These are phyloP conservation scores for Globisporangium recalcitrans DNA, from an alignment of 352 stramenopile genomes.

Conservation along the genomic window DNA sequence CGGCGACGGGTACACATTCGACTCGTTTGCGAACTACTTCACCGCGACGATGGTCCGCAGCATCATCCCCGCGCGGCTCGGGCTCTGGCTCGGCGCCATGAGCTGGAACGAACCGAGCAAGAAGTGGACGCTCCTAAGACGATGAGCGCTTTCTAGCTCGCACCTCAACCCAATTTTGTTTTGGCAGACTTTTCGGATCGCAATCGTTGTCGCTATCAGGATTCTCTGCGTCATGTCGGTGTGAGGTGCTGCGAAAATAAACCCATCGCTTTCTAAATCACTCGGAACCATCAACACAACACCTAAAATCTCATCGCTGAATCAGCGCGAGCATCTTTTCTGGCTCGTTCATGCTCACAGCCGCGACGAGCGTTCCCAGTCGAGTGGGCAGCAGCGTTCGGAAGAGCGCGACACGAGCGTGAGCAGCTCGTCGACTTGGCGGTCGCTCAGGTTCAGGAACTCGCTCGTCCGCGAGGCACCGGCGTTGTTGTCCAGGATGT, in stretches of 20 bases:
- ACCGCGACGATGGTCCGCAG: constrained; percentile 6
- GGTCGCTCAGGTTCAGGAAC: neutral
- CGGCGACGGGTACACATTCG: constrained; percentile 29
- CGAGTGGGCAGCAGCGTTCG: constrained; percentile 32
- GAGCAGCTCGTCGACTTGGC: constrained; percentile 46
- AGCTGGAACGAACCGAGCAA: constrained; percentile 1
- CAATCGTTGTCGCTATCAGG: neutral
- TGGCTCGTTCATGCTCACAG: constrained; percentile 28
- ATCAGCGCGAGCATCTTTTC: constrained; percentile 9
- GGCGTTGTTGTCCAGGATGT: constrained; percentile 80
- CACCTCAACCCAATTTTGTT: too few species aligned
- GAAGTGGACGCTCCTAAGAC: neutral
- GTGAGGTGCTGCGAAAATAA: neutral
- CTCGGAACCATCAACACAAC: neutral
- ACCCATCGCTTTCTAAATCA: neutral
- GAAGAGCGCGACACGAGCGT: constrained; percentile 34
- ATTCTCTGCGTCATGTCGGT: neutral
- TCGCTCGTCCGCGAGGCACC: neutral
- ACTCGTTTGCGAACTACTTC: constrained; percentile 29
- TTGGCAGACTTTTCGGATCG: too few species aligned
- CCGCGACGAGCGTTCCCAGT: constrained; percentile 32
- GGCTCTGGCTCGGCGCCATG: constrained; percentile 4
- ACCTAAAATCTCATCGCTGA: neutral
- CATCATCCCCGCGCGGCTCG: constrained; percentile 5
- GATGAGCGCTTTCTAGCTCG: neutral